phyloP scores from a whole-genome alignment of 257 asterid species.

The Forsythia suspensa region DNA sequence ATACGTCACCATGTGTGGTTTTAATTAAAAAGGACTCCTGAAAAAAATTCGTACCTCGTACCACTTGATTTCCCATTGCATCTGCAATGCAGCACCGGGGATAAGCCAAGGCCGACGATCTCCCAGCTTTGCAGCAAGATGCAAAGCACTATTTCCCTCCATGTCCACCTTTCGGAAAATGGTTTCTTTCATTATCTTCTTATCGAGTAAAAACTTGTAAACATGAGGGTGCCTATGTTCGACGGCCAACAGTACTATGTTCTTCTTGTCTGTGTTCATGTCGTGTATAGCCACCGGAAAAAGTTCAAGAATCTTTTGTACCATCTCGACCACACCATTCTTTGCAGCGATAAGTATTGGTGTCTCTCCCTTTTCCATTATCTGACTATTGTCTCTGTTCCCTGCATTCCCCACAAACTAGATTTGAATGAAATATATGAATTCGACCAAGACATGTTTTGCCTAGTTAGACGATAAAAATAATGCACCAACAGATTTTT shows the following conservation, averaged over 20 bases:
- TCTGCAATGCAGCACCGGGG: slow-evolving; percentile 17
- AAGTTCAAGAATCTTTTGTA: slow-evolving; percentile 10
- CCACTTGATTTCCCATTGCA: slow-evolving; percentile 39
- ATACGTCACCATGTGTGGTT: too few species aligned
- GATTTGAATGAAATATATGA: too few species aligned
- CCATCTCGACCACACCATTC: slow-evolving; percentile 34
- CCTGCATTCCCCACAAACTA: neutral
- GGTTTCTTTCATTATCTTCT: slow-evolving; percentile 14
- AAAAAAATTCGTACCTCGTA: slow-evolving; percentile 17
- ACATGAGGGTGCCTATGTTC: slow-evolving; percentile 37
- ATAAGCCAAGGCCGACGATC: slow-evolving; percentile 29
- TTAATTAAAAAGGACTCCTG: too few species aligned
- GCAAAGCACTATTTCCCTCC: slow-evolving; percentile 42
- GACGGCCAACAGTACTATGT: slow-evolving; percentile 30
- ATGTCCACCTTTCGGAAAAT: slow-evolving; percentile 33
- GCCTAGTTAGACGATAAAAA: too few species aligned
- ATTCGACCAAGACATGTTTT: too few species aligned
- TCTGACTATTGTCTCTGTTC: neutral
- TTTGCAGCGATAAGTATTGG: slow-evolving; percentile 33
- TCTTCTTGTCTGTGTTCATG: slow-evolving; percentile 26
- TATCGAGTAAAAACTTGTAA: neutral
- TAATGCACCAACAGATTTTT: too few species aligned
- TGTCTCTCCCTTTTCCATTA: slow-evolving; percentile 29
- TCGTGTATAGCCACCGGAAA: slow-evolving; percentile 37
- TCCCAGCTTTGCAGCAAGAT: slow-evolving; percentile 44